Conservation (phyloP, 2,329 filamentous ascomycete species). For the Sclerotiophoma versabilis region DNA sequence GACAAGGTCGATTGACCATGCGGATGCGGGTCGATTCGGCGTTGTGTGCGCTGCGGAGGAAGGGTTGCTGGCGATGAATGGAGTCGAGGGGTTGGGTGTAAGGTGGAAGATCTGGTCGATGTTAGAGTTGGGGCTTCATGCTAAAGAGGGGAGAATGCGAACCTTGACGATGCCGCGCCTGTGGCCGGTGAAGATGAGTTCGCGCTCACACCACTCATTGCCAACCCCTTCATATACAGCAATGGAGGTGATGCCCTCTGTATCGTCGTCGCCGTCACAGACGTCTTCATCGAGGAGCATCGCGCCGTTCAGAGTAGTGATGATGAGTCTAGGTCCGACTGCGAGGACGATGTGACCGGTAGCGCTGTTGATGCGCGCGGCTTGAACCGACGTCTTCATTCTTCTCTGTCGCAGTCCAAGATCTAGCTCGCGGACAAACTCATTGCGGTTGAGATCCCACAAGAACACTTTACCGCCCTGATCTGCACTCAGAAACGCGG, state of each 20-base stretch:
- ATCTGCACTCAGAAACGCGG: conserved; percentile 83
- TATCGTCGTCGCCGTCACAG: conserved; percentile 67
- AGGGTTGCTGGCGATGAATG: conserved; percentile 50
- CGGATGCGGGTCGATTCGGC: background rate
- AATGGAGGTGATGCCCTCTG: conserved; percentile 78
- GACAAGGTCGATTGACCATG: conserved; percentile 78
- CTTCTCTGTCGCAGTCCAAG: conserved; percentile 35
- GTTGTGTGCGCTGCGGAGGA: background rate
- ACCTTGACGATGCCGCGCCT: conserved; percentile 80
- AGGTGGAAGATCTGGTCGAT: conserved; percentile 64
- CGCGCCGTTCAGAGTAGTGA: conserved; percentile 90
- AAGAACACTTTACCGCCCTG: conserved; percentile 82
- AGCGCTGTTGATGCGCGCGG: conserved; percentile 86
- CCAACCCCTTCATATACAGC: conserved; percentile 92
- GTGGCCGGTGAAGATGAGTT: conserved; percentile 89
- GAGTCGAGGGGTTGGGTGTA: conserved; percentile 59
- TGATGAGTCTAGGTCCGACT: conserved; percentile 73
- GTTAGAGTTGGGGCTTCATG: conserved; percentile 3
- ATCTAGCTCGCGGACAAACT: conserved; percentile 80
- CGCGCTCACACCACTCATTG: conserved; percentile 90
- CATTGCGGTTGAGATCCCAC: conserved; percentile 92
- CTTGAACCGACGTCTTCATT: conserved; percentile 60
- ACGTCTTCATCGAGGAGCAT: conserved; percentile 82
- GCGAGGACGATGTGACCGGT: conserved; percentile 90
- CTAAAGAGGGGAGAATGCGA: conserved; percentile 2